These are phyloP conservation scores for Lodderomyces theae DNA, from an alignment of 1,139 yeast species.

Conservation along the genomic window DNA sequence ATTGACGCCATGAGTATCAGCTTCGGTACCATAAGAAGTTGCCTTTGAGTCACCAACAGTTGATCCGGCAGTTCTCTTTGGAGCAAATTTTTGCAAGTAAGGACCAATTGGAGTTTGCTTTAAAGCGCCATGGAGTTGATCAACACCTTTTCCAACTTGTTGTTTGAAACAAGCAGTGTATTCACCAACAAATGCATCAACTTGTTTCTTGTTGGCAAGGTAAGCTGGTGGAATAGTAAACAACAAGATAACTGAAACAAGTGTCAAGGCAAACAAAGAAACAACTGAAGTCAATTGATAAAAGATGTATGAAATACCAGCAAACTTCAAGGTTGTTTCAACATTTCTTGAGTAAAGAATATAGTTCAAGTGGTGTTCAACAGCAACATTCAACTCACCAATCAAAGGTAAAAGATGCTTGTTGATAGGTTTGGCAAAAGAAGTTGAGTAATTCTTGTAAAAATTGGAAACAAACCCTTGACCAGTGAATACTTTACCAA, in stretches of 20 bases:
- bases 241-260: slow-evolving; percentile 55
- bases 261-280: slow-evolving; percentile 66
- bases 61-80: slow-evolving; percentile 71
- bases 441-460: slow-evolving; percentile 42
- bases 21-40: slow-evolving; percentile 24
- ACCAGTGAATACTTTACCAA: slow-evolving; percentile 64
- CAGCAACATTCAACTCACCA: slow-evolving; percentile 39
- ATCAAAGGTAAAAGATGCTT: slow-evolving; percentile 41
- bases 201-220: slow-evolving; percentile 70
- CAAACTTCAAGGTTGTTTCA: slow-evolving; percentile 70
- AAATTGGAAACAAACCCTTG: slow-evolving; percentile 68
- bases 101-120: slow-evolving; percentile 56
- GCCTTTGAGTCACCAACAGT: slow-evolving; percentile 54
- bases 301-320: slow-evolving; percentile 59
- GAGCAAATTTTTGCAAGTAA: slow-evolving; percentile 56
- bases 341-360: slow-evolving; percentile 65
- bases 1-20: slow-evolving; percentile 16
- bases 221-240: slow-evolving; percentile 80
- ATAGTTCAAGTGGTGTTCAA: slow-evolving; percentile 54
- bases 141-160: slow-evolving; percentile 49
- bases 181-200: slow-evolving; percentile 69
- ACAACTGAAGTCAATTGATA: slow-evolving; percentile 76
- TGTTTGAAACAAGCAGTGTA: slow-evolving; percentile 55
- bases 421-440: slow-evolving; percentile 42
- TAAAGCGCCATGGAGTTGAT: slow-evolving; percentile 49